These are phyloP conservation scores for Taphrina pruni DNA, from an alignment of 1,139 yeast species.

Conservation along the genomic window DNA sequence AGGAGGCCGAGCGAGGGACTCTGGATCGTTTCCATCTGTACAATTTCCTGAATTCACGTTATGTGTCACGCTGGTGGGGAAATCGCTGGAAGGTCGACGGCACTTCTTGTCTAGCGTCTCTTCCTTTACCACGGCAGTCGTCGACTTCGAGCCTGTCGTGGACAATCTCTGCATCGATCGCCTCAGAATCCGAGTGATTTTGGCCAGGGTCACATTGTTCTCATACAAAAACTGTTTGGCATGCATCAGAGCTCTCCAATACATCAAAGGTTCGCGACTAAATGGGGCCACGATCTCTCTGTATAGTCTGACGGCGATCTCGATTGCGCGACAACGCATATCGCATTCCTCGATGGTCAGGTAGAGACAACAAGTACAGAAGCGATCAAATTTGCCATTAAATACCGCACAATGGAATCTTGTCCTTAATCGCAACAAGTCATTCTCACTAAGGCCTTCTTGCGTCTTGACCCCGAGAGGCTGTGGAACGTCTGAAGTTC, in stretches of 20 bases:
- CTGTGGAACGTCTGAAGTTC: neutral
- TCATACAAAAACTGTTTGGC: neutral
- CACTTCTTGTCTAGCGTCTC: too few relatives aligned
- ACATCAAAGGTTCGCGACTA: neutral
- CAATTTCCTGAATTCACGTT: too few relatives aligned
- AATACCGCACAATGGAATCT: slow-evolving; percentile 12
- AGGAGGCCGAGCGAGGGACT: too few relatives aligned
- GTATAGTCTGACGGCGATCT: neutral
- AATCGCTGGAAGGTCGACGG: too few relatives aligned
- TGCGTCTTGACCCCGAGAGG: neutral
- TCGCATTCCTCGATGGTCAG: neutral
- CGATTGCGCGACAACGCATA: neutral
- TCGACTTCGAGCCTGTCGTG: neutral
- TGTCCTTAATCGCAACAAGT: neutral
- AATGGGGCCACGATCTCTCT: neutral
- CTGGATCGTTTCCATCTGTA: too few relatives aligned
- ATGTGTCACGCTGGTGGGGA: too few relatives aligned
- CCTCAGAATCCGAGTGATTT: neutral
- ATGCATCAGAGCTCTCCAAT: slow-evolving; percentile 11
- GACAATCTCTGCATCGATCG: neutral
- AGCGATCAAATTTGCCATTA: neutral
- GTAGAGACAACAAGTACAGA: neutral
- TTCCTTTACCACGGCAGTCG: too few relatives aligned
- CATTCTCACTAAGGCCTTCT: neutral
- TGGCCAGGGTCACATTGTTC: neutral